These are phyloP conservation scores for Cicer pinnatifidum DNA, from an alignment of 306 rosid genomes.

Conservation along the genomic window DNA sequence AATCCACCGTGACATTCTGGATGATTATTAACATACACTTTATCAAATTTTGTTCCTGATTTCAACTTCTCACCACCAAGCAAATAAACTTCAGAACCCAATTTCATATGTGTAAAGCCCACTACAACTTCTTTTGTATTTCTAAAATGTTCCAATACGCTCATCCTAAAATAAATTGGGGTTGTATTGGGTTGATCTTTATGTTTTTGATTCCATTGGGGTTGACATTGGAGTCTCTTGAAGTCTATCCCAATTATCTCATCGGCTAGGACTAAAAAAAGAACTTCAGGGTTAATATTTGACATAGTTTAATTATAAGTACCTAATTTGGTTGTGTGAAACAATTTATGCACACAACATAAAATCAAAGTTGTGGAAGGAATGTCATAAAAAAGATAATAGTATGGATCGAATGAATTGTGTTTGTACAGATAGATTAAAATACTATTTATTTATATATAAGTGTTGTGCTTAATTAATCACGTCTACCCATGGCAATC, in stretches of 20 bases:
- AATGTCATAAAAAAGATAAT: background rate
- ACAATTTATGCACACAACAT: background rate
- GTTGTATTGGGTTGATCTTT: background rate
- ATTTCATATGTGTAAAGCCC: constrained; percentile 4
- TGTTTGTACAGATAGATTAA: background rate
- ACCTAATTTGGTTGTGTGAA: background rate
- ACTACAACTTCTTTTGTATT: background rate
- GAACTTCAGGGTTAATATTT: background rate
- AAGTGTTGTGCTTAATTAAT: background rate
- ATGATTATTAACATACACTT: background rate
- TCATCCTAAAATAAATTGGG: background rate
- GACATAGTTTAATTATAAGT: background rate
- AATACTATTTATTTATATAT: background rate
- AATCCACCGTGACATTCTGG: background rate
- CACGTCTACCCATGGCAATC: background rate
- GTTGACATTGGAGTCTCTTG: background rate
- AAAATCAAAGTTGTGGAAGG: background rate
- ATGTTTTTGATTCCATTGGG: background rate
- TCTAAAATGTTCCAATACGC: background rate
- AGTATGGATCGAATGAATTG: background rate
- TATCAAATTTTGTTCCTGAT: background rate
- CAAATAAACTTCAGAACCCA: background rate
- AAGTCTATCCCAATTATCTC: background rate
- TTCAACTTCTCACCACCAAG: constrained; percentile 4
- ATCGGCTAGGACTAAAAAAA: background rate